Percentiles rank a stretch among this genome's conserved stretches.
These are phyloP conservation scores for Peniophora sp. DNA, from an alignment of 1,284 basidiomycete genomes.

Conservation along the genomic window DNA sequence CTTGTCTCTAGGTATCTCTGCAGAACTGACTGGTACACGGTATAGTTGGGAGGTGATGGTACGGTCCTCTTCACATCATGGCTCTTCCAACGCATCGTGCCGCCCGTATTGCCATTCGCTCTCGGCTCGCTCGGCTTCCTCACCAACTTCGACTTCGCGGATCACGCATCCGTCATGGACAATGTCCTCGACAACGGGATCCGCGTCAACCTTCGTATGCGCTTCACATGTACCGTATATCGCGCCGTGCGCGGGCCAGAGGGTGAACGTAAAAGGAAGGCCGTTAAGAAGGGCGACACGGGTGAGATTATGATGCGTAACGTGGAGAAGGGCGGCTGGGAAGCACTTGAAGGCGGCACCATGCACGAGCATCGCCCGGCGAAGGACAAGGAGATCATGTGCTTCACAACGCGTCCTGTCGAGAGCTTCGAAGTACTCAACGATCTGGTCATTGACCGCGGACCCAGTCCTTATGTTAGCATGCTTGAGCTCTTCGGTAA, in stretches of 20 bases:
- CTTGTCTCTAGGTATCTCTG: not conserved
- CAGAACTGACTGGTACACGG: conserved; percentile 9
- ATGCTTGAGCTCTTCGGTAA: conserved; percentile 92
- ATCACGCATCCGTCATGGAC: conserved; percentile 85
- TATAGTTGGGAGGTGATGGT: conserved; percentile 91
- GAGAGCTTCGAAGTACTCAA: conserved; percentile 99
- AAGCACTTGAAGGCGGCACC: conserved; percentile 80
- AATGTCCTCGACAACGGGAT: conserved; percentile 89
- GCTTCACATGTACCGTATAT: conserved; percentile 98
- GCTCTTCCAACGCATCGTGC: conserved; percentile 97
- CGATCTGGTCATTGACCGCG: conserved; percentile 95
- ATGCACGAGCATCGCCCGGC: conserved; percentile 33
- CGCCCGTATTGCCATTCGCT: conserved; percentile 94
- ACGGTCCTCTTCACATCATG: conserved; percentile 99
- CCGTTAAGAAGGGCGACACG: conserved; percentile 84
- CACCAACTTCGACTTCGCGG: conserved; percentile 94
- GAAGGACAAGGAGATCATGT: conserved; percentile 97
- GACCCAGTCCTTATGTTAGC: conserved; percentile 96
- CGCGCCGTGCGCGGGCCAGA: conserved; percentile 74
- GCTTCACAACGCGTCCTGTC: conserved; percentile 90
- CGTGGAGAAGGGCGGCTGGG: conserved; percentile 85
- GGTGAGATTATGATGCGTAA: conserved; percentile 95
- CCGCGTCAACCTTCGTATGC: conserved; percentile 96
- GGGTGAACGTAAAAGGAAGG: conserved; percentile 53
- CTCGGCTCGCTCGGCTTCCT: conserved; percentile 98